Conservation (phyloP, 2,329 filamentous ascomycete genomes). For the Aspergillus sp. region DNA sequence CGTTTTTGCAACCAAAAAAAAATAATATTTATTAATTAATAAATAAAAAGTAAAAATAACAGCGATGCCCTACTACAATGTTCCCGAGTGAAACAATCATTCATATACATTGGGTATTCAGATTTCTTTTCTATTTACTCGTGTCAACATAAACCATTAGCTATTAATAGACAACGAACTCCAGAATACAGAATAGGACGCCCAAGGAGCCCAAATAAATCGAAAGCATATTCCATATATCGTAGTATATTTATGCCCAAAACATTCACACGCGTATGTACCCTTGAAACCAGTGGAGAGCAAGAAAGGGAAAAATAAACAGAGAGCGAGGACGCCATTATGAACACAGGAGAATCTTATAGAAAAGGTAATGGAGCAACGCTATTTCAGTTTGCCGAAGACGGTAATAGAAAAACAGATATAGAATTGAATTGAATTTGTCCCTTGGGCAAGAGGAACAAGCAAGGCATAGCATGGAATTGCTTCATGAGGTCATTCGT, state of each 20-base stretch:
- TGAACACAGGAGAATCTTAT: too few species aligned
- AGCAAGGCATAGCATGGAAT: not conserved
- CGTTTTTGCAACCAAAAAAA: too few species aligned
- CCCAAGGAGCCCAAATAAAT: not conserved
- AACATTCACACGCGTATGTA: not conserved
- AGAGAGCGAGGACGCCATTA: too few species aligned
- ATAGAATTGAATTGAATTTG: not conserved
- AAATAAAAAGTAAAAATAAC: too few species aligned
- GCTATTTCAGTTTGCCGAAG: too few species aligned
- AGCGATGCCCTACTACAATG: too few species aligned
- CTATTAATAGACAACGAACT: not conserved
- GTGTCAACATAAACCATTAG: not conserved
- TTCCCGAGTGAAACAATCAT: too few species aligned
- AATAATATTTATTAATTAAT: too few species aligned
- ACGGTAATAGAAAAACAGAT: not conserved
- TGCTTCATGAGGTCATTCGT: conserved; percentile 26
- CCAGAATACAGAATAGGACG: not conserved
- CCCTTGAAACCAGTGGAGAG: not conserved
- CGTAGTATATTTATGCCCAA: not conserved
- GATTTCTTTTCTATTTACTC: not conserved
- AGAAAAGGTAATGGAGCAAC: too few species aligned
- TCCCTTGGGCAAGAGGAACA: not conserved
- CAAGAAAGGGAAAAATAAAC: not conserved
- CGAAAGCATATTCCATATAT: not conserved
- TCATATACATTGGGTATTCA: not conserved